Conservation (phyloP, 2,329 filamentous ascomycete genomes). For the Colletotrichum caudatum region DNA sequence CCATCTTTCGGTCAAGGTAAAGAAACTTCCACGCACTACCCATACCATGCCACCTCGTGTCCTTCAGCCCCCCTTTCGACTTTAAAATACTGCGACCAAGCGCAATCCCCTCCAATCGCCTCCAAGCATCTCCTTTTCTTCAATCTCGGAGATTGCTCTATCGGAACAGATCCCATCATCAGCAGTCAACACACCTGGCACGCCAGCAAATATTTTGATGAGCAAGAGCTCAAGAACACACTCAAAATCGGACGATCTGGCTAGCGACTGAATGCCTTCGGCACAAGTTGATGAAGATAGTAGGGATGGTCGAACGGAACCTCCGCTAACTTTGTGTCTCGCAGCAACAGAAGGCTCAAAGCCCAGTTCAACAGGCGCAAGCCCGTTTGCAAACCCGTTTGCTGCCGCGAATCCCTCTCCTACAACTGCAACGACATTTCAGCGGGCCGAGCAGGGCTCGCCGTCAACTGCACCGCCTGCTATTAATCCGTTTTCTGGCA, state of each 20-base stretch:
- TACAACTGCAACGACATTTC: neutral
- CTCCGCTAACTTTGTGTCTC: conserved; percentile 28
- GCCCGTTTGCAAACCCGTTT: conserved; percentile 31
- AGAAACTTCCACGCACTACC: conserved; percentile 21
- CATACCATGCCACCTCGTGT: neutral
- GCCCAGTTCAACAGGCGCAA: neutral
- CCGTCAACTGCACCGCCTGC: conserved; percentile 16
- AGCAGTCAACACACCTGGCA: neutral
- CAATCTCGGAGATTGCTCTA: neutral
- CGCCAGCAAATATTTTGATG: neutral
- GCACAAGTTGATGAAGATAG: neutral
- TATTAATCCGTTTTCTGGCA: conserved; percentile 29
- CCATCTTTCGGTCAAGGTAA: conserved; percentile 33
- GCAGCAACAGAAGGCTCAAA: conserved; percentile 25
- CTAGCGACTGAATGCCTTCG: conserved; percentile 1
- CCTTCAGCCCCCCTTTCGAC: neutral
- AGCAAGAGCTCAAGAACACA: neutral
- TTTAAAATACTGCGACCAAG: neutral
- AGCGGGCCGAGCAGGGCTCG: neutral
- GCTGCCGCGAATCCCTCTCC: conserved; percentile 5
- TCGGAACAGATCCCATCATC: neutral
- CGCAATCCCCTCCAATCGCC: neutral
- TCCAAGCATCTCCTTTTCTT: neutral
- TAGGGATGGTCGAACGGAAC: conserved; percentile 5
- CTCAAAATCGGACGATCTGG: neutral